These are phyloP conservation scores for Chernovozyma sophiae-reginae DNA, from an alignment of 1,139 yeast species.

Conservation along the genomic window DNA sequence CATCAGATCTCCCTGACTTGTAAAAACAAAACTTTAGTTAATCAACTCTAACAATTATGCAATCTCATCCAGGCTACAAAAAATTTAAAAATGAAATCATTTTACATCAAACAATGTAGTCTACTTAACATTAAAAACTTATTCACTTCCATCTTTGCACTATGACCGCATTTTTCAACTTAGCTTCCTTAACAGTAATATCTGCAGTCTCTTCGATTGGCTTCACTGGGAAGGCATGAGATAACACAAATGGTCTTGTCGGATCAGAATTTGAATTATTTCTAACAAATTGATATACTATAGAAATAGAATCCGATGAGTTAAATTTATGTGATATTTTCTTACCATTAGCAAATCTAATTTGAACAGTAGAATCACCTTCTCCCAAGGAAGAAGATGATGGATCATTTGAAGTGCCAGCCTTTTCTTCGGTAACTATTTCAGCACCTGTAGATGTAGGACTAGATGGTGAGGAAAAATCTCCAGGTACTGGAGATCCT, in stretches of 20 bases:
- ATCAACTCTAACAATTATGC: too few relatives aligned
- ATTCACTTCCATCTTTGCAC: constrained; percentile 69
- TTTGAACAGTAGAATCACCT: constrained; percentile 78
- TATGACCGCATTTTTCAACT: constrained; percentile 78
- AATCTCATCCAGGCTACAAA: too few relatives aligned
- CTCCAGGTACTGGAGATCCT: constrained; percentile 88
- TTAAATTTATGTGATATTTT: constrained; percentile 62
- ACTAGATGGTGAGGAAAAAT: too few relatives aligned
- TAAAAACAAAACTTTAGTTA: too few relatives aligned
- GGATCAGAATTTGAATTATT: constrained; percentile 37
- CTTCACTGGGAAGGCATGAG: constrained; percentile 81
- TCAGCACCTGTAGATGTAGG: constrained; percentile 12
- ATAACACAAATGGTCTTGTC: constrained; percentile 57
- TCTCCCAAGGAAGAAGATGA: constrained; percentile 21
- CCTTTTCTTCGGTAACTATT: constrained; percentile 10
- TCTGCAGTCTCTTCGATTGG: constrained; percentile 54
- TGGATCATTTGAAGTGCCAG: constrained; percentile 12
- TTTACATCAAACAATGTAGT: too few relatives aligned
- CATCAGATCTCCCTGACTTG: too few relatives aligned
- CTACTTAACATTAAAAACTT: too few relatives aligned
- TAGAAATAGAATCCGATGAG: constrained; percentile 61
- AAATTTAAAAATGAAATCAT: too few relatives aligned
- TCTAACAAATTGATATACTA: constrained; percentile 66
- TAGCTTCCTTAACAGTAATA: constrained; percentile 66
- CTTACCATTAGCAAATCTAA: constrained; percentile 81